Evolutionary conservation across 2,329 filamentous ascomycete genomes (phyloP), one percentile per base, ranked within the genome.

Genomic region (Cladosporium sp.): DNA sequence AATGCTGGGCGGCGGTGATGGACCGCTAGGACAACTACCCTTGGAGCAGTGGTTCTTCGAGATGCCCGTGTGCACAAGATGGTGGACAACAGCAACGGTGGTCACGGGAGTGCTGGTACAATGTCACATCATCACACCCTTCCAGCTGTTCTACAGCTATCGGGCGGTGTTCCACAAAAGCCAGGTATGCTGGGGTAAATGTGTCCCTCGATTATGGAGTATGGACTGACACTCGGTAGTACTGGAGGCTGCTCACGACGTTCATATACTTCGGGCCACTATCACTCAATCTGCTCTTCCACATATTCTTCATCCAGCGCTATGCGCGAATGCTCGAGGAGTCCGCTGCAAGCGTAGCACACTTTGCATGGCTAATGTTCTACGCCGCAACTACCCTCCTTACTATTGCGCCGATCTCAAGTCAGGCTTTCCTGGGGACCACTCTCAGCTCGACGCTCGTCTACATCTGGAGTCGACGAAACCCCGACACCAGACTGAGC

Each of bases 31-130:
- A 64, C 84, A 86, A 68, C 84, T 97, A 74, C 95, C 94, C 49
- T 85, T 99, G 8, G 95, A 98, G 79, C 90, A 94, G 71, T 99
- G 95, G 95, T 98, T 97, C 79, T 97, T 92, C 85, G 95, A 99
- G 79, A 97, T 97, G 91, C 95, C 95, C 3, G 88, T 95, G 28
- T 96, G 93, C 79, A 99, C 95, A 43, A 85, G 95, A 67, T 96
- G 91, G 89, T 99, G 95, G 95, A 98, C 95, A 25, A 93, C 92
- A 26, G 93, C 93, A 5, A 96, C 93, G 0, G 88, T 98, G 49
- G 82, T 92, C 65, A 95, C 91, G 13, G 96, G 93, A 71, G 88
- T 93, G 18, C 82, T 98, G 71, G 93, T 98, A 5, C 95, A 98
- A 79, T 98, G 93, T 80, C 89, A 96, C 74, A 89, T 98, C 77